A percentile compares a stretch with the other conserved stretches of the same genome.
Evolutionary conservation across 2,329 filamentous ascomycete species (phyloP).

Genomic region (Hymenoscyphus infarciens): DNA sequence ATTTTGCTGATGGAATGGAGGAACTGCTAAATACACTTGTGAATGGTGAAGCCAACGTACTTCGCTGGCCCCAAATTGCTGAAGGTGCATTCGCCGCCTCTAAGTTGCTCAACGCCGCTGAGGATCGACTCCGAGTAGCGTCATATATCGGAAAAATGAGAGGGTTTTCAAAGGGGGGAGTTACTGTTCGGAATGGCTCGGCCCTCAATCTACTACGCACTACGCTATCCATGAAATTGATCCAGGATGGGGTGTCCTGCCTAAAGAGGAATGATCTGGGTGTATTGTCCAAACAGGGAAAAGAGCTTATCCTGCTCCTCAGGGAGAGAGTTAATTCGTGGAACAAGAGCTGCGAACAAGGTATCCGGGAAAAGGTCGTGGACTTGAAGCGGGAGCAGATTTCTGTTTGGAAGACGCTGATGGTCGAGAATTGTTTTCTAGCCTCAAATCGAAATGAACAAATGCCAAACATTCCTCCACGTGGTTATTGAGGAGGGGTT

Average conservation of each 20-base stretch:
- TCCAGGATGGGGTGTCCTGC: background rate
- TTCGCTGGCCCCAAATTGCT: constrained; percentile 14
- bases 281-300: background rate
- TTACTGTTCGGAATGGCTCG: too few relatives aligned
- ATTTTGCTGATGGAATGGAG: constrained; percentile 11
- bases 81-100: constrained; percentile 10
- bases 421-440: background rate
- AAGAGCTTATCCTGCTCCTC: constrained; percentile 4
- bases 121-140: constrained; percentile 14
- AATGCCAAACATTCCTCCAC: background rate
- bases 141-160: constrained; percentile 13
- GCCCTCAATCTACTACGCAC: background rate
- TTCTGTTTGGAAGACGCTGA: background rate
- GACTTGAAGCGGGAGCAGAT: constrained; percentile 10
- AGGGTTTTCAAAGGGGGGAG: constrained; percentile 11
- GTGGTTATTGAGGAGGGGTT: background rate
- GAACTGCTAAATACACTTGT: constrained; percentile 8
- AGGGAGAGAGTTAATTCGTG: constrained; percentile 13
- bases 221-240: background rate
- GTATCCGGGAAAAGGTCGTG: constrained; percentile 15
- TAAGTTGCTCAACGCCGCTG: constrained; percentile 11
- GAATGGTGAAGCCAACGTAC: constrained; percentile 8
- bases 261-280: background rate
- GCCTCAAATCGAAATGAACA: background rate
- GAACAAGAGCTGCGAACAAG: constrained; percentile 14